phyloP scores from a whole-genome alignment of 768 basidiomycete genomes.

The Hysterangium stoloniferum region DNA sequence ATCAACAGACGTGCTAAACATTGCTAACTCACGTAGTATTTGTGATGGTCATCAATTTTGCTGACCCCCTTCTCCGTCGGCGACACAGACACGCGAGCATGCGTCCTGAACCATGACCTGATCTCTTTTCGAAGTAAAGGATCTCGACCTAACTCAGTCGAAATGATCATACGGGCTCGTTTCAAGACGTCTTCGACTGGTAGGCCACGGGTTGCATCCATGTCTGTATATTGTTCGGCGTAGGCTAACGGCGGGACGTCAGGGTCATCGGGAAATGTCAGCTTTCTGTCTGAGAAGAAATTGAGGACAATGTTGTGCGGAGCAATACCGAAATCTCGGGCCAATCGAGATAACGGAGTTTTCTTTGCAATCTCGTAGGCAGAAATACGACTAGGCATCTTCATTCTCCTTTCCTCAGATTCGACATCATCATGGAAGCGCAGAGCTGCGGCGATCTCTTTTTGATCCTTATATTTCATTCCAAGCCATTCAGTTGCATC shows the following conservation, averaged over 20 bases:
- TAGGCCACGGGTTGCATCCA: conserved; percentile 50
- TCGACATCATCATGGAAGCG: conserved; percentile 65
- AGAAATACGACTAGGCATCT: conserved; percentile 77
- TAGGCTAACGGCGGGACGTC: conserved; percentile 69
- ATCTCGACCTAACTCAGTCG: conserved; percentile 89
- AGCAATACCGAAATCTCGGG: conserved; percentile 81
- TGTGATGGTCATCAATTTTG: conserved; percentile 39
- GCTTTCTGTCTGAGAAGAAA: conserved; percentile 34
- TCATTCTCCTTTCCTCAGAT: conserved; percentile 46
- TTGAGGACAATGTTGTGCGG: conserved; percentile 82
- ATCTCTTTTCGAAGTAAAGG: conserved; percentile 76
- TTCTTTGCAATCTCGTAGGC: conserved; percentile 81
- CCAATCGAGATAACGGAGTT: conserved; percentile 66
- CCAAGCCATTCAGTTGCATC: conserved; percentile 89
- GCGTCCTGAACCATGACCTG: conserved; percentile 63
- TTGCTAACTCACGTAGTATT: conserved; percentile 32
- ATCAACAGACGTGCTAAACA: not conserved
- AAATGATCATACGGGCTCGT: conserved; percentile 74
- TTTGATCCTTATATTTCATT: conserved; percentile 74
- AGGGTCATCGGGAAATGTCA: conserved; percentile 71
- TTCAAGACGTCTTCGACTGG: conserved; percentile 61
- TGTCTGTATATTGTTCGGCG: conserved; percentile 81
- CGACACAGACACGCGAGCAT: conserved; percentile 67
- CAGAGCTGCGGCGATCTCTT: conserved; percentile 51
- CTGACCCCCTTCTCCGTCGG: conserved; percentile 79